Conservation (phyloP, 2,329 filamentous ascomycete species). For the Talaromyces funiculosus region DNA sequence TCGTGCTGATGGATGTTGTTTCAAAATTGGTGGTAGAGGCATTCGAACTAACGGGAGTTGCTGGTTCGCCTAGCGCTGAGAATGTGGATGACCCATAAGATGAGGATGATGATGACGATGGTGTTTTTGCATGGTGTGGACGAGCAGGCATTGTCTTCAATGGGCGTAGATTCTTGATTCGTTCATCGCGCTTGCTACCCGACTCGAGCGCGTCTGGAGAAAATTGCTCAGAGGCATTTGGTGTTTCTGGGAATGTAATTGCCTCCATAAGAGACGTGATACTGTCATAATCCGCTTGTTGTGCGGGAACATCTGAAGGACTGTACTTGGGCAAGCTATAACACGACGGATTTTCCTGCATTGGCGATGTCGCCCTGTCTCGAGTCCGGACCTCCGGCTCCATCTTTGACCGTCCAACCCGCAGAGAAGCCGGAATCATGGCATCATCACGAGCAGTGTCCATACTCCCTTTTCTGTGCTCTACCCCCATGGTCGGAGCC, state of each 20-base stretch:
- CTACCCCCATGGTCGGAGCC: not conserved
- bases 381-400: not conserved
- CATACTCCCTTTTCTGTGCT: not conserved
- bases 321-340: not conserved
- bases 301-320: not conserved
- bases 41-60: constrained; percentile 7
- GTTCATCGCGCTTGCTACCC: not conserved
- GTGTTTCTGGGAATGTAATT: not conserved
- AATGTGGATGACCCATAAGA: constrained; percentile 1
- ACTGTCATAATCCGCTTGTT: not conserved
- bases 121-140: constrained; percentile 4
- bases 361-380: not conserved
- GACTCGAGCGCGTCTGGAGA: not conserved
- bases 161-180: not conserved
- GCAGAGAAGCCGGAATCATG: constrained; percentile 10
- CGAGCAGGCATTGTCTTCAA: constrained; percentile 5
- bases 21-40: constrained; percentile 6
- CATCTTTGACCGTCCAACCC: constrained; percentile 6
- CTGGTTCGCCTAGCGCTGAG: not conserved
- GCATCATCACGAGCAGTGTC: not conserved
- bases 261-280: not conserved
- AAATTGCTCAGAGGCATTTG: not conserved
- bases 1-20: not conserved
- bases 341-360: not conserved
- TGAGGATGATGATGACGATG: not conserved